Conservation (phyloP, 306 rosid species). For the Fragaria iinumae region DNA sequence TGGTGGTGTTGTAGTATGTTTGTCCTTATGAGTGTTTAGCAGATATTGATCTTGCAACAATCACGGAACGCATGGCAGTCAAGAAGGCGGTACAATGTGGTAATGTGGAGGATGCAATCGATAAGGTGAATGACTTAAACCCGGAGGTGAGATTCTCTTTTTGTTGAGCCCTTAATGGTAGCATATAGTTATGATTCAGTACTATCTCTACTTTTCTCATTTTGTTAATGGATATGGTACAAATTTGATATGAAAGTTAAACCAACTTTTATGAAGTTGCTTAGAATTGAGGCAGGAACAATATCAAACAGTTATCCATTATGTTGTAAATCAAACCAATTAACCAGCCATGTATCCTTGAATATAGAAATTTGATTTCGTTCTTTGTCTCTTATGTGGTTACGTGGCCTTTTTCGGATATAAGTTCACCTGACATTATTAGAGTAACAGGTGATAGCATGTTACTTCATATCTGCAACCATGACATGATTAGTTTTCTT, state of each 20-base stretch:
- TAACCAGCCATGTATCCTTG: neutral
- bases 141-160: constrained; percentile 58
- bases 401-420: neutral
- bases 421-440: neutral
- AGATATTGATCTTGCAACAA: constrained; percentile 86
- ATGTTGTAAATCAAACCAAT: neutral
- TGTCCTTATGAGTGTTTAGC: constrained; percentile 63
- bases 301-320: neutral
- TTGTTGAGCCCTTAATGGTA: neutral
- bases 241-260: neutral
- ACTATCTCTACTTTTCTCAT: no score
- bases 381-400: neutral
- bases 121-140: constrained; percentile 88
- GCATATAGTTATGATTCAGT: neutral
- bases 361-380: neutral
- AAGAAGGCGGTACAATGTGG: constrained; percentile 95
- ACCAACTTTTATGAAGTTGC: neutral
- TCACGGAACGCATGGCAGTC: constrained; percentile 91
- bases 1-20: neutral
- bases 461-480: neutral
- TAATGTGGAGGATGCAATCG: constrained; percentile 92
- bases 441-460: neutral
- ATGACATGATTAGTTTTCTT: neutral
- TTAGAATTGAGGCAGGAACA: constrained; percentile 19
- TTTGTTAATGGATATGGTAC: neutral